phyloP scores from a whole-genome alignment of 345 rosid genomes.

The Gossypium arboreum region DNA sequence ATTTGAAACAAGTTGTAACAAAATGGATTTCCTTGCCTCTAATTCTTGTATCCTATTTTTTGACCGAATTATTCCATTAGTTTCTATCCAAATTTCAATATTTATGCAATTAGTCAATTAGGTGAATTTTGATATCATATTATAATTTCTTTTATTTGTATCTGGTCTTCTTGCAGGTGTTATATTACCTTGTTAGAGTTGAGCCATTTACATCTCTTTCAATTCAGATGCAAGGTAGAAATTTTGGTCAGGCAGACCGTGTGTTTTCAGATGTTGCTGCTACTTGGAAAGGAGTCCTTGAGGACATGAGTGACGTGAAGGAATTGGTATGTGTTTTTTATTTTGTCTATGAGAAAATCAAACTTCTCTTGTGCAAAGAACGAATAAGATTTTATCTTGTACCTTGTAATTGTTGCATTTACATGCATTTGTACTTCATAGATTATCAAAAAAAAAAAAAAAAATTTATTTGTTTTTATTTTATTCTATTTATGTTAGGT shows the following conservation, averaged over 20 bases:
- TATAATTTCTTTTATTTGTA: conserved; percentile 10
- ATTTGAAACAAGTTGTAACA: not conserved
- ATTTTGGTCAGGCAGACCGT: conserved; percentile 96
- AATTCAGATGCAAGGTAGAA: conserved; percentile 96
- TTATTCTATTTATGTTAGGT: conserved; percentile 45
- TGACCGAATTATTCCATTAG: not conserved
- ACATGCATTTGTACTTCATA: conserved; percentile 14
- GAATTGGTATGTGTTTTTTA: conserved; percentile 68
- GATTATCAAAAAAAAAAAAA: not conserved
- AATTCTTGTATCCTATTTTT: conserved; percentile 6
- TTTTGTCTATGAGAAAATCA: not conserved
- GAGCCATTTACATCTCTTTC: conserved; percentile 96
- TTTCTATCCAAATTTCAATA: not conserved
- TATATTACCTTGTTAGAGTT: conserved; percentile 88
- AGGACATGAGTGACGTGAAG: conserved; percentile 98
- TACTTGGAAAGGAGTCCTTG: conserved; percentile 96
- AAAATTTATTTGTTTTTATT: not conserved
- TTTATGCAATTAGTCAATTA: conserved; percentile 11
- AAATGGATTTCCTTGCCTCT: not conserved
- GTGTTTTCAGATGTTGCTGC: conserved; percentile 88
- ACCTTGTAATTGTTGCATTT: not conserved
- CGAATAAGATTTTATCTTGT: not conserved
- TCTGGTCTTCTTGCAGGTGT: conserved; percentile 51
- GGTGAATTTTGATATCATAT: not conserved
- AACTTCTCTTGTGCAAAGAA: not conserved